Base-by-base conservation (phyloP, 352 stramenopile genomes). In the Thraustochytrium sp. region DNA sequence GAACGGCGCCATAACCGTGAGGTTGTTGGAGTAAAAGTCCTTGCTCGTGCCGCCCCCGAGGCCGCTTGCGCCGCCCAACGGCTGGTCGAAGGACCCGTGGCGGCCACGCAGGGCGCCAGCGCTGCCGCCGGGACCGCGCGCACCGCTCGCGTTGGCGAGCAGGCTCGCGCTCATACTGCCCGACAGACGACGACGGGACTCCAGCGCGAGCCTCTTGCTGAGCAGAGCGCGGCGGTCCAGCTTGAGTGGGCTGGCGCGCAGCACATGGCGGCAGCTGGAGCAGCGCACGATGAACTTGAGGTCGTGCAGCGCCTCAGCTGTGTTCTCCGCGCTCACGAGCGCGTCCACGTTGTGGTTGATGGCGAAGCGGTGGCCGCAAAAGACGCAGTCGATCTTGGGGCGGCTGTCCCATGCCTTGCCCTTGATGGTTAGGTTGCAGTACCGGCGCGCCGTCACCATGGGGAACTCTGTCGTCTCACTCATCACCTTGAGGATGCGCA, bases 401-500 rank as follows among this genome's bases (percentile, higher is more conserved):
- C 34, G 37, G 38, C 38, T 51, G 16, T 72, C 53, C 31, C 48
- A 68, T 5, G 37, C 46, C 51, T 65, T 80, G 48, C 53, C 68
- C 42, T 61, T 65, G 48, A 64, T 64, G 21, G 59, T 72, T 5
- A 72, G 40, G 40, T 72, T 80, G 37, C 68, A 55, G 26, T 44
- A 80, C 26, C 34, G 34, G 21, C 48, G 40, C 46, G 68, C 68
- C 26, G 53, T 80, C 4, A 46, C 68, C 42, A 80, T 72, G 16
- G 59, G 59, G 42, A 80, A 80, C 18, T 72, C 21, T 1, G 42
- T 80, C 8, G 59, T 72, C 26, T 72, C 59, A 44, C 59, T 80
- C 68, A 80, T 80, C 44, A 63, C 34, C 68, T 80, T 44, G 1
- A 80, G 40, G 26, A 80, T 80, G 37, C 68, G 46, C 44, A 80